These are phyloP conservation scores for Neoarthrinium moseri DNA, from an alignment of 2,329 filamentous ascomycete genomes.

Conservation along the genomic window DNA sequence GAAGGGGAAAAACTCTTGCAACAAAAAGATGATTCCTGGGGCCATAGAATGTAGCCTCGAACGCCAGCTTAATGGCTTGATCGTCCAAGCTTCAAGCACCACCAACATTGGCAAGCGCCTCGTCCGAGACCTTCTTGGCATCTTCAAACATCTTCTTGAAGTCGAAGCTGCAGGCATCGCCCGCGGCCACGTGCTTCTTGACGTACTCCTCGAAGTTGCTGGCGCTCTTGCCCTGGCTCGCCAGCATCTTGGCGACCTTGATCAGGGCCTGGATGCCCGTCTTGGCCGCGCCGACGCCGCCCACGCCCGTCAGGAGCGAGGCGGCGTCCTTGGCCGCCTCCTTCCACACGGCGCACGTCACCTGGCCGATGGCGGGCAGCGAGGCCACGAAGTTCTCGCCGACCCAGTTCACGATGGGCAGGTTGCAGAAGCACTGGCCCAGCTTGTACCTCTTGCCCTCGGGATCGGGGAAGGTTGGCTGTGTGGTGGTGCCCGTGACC, in stretches of 20 bases:
- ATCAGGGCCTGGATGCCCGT: slow-evolving; percentile 5
- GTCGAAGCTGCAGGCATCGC: slow-evolving; percentile 7
- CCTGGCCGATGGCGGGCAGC: slow-evolving; percentile 3
- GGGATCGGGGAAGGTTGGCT: neutral
- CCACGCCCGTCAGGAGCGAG: neutral
- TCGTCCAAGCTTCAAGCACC: neutral
- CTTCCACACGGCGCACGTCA: slow-evolving; percentile 5
- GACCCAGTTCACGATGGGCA: slow-evolving; percentile 2
- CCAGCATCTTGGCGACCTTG: slow-evolving; percentile 9
- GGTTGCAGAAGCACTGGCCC: slow-evolving; percentile 4
- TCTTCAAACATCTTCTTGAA: slow-evolving; percentile 7
- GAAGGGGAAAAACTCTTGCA: too few relatives aligned
- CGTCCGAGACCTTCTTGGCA: neutral
- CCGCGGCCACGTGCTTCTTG: slow-evolving; percentile 2
- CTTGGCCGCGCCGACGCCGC: neutral
- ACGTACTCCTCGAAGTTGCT: slow-evolving; percentile 7
- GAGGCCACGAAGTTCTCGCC: slow-evolving; percentile 2
- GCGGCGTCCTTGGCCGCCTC: slow-evolving; percentile 4
- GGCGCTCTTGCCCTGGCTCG: slow-evolving; percentile 6
- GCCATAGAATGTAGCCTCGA: too few relatives aligned
- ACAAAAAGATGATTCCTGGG: too few relatives aligned
- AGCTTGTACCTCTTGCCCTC: neutral
- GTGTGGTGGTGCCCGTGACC: neutral
- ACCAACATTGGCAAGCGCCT: slow-evolving; percentile 1
- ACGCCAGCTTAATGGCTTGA: too few relatives aligned